Evolutionary conservation across 2,329 filamentous ascomycete genomes (phyloP).

Genomic region (Coniochaeta sp.): DNA sequence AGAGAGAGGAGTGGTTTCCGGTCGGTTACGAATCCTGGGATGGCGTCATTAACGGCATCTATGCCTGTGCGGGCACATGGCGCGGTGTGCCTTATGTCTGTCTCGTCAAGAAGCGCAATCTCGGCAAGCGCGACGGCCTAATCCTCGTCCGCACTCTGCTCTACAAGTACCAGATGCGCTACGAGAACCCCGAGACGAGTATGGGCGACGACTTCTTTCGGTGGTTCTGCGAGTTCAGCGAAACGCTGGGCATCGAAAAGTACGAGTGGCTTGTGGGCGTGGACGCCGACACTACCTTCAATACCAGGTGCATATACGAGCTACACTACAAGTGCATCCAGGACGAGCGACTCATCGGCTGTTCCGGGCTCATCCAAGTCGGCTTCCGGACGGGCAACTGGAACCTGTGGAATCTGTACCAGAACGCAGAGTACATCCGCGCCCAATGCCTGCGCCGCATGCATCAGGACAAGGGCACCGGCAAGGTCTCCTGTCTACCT

Average conservation of each 20-base stretch:
- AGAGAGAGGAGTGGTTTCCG: conserved; percentile 24
- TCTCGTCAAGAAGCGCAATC: conserved; percentile 40
- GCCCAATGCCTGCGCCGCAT: conserved; percentile 38
- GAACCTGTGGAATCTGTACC: conserved; percentile 37
- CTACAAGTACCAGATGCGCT: conserved; percentile 37
- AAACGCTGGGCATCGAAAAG: conserved; percentile 26
- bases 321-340: conserved; percentile 22
- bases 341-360: conserved; percentile 36
- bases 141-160: conserved; percentile 41
- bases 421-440: conserved; percentile 39
- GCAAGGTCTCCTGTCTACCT: conserved; percentile 40
- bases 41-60: conserved; percentile 34
- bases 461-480: conserved; percentile 40
- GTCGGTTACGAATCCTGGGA: conserved; percentile 38
- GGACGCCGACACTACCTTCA: conserved; percentile 22
- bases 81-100: conserved; percentile 37
- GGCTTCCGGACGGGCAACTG: conserved; percentile 34
- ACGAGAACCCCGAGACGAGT: conserved; percentile 32
- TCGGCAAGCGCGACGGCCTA: conserved; percentile 41
- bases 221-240: conserved; percentile 29
- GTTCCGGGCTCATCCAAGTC: conserved; percentile 40
- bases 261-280: conserved; percentile 36
- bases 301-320: conserved; percentile 34
- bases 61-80: conserved; percentile 11
- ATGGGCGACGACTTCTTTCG: conserved; percentile 36